A percentile compares a stretch with the other conserved stretches of the same genome.
Evolutionary conservation across 352 stramenopile species (phyloP).

Genomic region (Phytophthora parvispora): DNA sequence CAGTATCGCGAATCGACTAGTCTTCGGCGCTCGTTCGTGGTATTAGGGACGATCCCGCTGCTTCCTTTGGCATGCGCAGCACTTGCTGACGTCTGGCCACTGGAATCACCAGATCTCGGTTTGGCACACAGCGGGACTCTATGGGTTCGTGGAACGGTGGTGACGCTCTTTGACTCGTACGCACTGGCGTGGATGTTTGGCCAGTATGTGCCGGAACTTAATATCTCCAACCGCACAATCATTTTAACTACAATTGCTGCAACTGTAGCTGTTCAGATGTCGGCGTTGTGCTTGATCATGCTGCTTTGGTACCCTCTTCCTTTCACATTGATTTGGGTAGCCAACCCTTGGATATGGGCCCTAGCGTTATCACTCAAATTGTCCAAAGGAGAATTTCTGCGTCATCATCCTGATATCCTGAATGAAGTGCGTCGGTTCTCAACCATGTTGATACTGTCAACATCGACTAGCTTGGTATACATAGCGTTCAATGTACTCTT

Average conservation of each 20-base stretch:
- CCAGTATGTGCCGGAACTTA: conserved; percentile 12
- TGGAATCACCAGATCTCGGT: conserved; percentile 24
- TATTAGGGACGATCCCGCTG: conserved; percentile 7
- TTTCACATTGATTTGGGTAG: conserved; percentile 20
- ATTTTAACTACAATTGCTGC: conserved; percentile 7
- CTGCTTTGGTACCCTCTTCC: conserved; percentile 22
- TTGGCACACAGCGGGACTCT: conserved; percentile 15
- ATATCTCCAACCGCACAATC: conserved; percentile 4
- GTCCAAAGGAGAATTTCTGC: conserved; percentile 16
- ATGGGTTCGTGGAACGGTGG: conserved; percentile 11
- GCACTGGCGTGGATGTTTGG: conserved; percentile 16
- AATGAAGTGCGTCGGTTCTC: conserved; percentile 23
- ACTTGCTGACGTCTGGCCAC: conserved; percentile 13
- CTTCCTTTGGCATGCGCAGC: conserved; percentile 15
- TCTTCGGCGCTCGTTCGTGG: conserved; percentile 1
- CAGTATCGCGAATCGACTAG: conserved; percentile 21
- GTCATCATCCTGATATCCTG: background rate
- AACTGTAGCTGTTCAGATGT: background rate
- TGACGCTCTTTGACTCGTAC: conserved; percentile 9
- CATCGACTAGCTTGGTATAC: conserved; percentile 2
- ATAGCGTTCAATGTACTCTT: conserved; percentile 17
- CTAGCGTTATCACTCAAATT: conserved; percentile 18
- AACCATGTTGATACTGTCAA: conserved; percentile 8
- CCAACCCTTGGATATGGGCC: conserved; percentile 13
- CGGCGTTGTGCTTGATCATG: conserved; percentile 11